Conservation (phyloP, 805 yeast genomes). For the Hanseniaspora taiwanica region DNA sequence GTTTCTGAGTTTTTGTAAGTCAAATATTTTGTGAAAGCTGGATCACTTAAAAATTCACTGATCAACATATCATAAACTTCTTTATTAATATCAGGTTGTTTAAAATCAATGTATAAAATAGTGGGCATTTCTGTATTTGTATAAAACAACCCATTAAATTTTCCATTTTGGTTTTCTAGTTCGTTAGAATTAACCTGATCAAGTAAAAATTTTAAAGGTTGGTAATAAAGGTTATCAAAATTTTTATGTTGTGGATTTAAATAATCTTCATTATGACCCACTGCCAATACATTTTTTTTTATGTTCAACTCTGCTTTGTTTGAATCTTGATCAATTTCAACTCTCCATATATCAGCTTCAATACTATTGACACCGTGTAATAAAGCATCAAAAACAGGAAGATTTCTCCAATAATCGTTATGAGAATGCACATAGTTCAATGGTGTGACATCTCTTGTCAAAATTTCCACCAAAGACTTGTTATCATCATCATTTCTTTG, state of each 20-base stretch:
- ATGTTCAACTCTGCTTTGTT: conserved; percentile 21
- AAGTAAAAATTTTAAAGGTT: conserved; percentile 37
- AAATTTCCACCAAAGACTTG: conserved; percentile 10
- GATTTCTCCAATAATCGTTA: conserved; percentile 52
- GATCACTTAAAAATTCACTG: conserved; percentile 27
- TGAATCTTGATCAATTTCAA: conserved; percentile 9
- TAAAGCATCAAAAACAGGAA: conserved; percentile 47
- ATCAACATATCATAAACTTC: conserved; percentile 34
- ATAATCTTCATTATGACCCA: conserved; percentile 46
- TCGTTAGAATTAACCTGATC: conserved; percentile 29
- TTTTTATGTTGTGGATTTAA: conserved; percentile 32
- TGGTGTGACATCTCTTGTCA: conserved; percentile 16
- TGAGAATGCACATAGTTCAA: conserved; percentile 40
- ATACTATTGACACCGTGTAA: conserved; percentile 39
- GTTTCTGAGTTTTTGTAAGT: conserved; percentile 25
- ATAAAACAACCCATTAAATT: conserved; percentile 30
- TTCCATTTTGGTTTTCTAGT: not conserved
- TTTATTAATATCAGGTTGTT: conserved; percentile 29
- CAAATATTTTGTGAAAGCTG: conserved; percentile 37
- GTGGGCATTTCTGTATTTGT: conserved; percentile 36
- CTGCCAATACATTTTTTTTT: conserved; percentile 33
- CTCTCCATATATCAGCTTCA: conserved; percentile 53
- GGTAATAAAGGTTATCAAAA: conserved; percentile 36
- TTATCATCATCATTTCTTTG: not conserved
- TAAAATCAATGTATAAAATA: conserved; percentile 51